Evolutionary conservation across 306 rosid species (phyloP).

Genomic region (Ziziphus jujuba): DNA sequence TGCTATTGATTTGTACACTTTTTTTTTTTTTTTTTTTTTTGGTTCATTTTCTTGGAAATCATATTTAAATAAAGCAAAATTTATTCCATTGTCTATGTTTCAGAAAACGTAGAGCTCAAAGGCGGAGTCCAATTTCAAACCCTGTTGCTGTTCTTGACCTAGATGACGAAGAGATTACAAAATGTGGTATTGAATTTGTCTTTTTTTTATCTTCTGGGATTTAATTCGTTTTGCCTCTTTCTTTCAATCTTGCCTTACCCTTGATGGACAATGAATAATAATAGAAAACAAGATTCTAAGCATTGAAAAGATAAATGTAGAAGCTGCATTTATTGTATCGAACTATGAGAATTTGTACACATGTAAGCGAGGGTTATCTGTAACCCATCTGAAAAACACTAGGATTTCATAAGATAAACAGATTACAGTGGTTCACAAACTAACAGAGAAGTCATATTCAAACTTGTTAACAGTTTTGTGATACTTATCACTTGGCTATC

Average conservation of each 20-base stretch:
- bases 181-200: constrained; percentile 40
- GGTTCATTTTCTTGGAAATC: not conserved
- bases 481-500: no score
- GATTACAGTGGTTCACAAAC: no score
- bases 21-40: not conserved
- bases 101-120: constrained; percentile 72
- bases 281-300: no score
- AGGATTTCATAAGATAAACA: no score
- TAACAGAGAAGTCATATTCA: no score
- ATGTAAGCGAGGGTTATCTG: no score
- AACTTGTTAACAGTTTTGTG: no score
- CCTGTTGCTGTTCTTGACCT: constrained; percentile 66
- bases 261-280: no score
- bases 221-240: not conserved
- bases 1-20: not conserved
- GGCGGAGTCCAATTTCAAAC: constrained; percentile 46
- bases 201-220: not conserved
- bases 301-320: no score
- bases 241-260: not conserved
- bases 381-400: no score
- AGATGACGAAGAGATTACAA: constrained; percentile 52
- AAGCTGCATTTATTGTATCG: no score
- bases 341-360: no score
- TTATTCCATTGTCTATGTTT: constrained; percentile 2
- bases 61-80: not conserved